A percentile compares a stretch with the other conserved stretches of the same genome.
These are phyloP conservation scores for Leccinum truebloodii DNA, from an alignment of 768 basidiomycete genomes.

Conservation along the genomic window DNA sequence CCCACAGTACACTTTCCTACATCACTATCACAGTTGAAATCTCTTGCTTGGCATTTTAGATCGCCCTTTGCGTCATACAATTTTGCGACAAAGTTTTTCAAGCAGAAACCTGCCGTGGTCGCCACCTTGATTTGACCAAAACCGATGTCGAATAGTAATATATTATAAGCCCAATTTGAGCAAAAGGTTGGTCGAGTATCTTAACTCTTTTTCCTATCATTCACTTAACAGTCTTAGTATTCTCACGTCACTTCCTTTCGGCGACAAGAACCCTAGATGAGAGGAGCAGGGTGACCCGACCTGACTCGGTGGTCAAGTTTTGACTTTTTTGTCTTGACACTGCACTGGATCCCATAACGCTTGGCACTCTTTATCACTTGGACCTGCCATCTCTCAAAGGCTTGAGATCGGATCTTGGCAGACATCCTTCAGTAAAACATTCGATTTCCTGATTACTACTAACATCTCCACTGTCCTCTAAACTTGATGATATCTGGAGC, in stretches of 20 bases:
- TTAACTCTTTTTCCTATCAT: not conserved
- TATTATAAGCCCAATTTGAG: slow-evolving; percentile 20
- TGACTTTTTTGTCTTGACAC: slow-evolving; percentile 34
- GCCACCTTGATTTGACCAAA: slow-evolving; percentile 37
- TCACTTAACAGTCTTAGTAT: slow-evolving; percentile 10
- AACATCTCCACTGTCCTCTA: slow-evolving; percentile 47
- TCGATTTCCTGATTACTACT: slow-evolving; percentile 45
- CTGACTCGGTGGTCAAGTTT: slow-evolving; percentile 49
- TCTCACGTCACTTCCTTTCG: slow-evolving; percentile 34
- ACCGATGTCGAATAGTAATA: slow-evolving; percentile 9
- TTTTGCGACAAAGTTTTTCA: slow-evolving; percentile 26
- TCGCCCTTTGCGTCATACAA: slow-evolving; percentile 44
- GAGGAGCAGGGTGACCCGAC: slow-evolving; percentile 43
- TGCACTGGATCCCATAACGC: slow-evolving; percentile 42
- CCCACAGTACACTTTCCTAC: slow-evolving; percentile 40
- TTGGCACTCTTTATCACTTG: slow-evolving; percentile 59
- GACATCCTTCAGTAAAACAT: slow-evolving; percentile 49
- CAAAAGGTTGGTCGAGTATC: slow-evolving; percentile 16
- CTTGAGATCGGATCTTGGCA: slow-evolving; percentile 42
- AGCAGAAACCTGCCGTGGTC: slow-evolving; percentile 43
- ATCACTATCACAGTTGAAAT: slow-evolving; percentile 46
- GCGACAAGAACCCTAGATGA: slow-evolving; percentile 54
- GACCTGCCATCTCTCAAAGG: slow-evolving; percentile 16
- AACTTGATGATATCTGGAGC: slow-evolving; percentile 48
- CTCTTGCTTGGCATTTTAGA: slow-evolving; percentile 54